A percentile compares a stretch with the other conserved stretches of the same genome.
Evolutionary conservation across 2,329 filamentous ascomycete species (phyloP).

Genomic region (Plectosphaerella cucumerina): DNA sequence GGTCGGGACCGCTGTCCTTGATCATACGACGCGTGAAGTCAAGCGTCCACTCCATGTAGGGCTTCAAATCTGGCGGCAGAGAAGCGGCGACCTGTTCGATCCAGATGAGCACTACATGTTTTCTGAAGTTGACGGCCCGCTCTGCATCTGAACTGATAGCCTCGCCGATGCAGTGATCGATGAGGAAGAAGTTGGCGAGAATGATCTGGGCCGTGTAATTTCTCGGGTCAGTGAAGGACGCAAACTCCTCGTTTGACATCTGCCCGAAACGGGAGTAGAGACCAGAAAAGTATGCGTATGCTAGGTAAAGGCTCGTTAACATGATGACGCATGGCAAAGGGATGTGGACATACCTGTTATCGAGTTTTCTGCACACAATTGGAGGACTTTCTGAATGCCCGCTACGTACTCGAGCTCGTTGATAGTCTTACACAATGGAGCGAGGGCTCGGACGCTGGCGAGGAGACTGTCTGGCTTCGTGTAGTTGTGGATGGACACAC

Average conservation of each 20-base stretch:
- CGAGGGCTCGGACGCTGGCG: slow-evolving; percentile 5
- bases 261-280: slow-evolving; percentile 23
- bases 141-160: slow-evolving; percentile 3
- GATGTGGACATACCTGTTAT: slow-evolving; percentile 20
- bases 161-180: slow-evolving; percentile 20
- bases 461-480: not conserved
- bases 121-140: slow-evolving; percentile 15
- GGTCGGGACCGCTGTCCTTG: not conserved
- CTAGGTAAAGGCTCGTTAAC: slow-evolving; percentile 6
- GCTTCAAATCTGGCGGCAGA: slow-evolving; percentile 22
- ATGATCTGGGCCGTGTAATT: slow-evolving; percentile 28
- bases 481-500: not conserved
- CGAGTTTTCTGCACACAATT: slow-evolving; percentile 17
- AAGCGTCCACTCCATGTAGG: slow-evolving; percentile 28
- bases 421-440: slow-evolving; percentile 22
- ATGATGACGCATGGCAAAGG: not conserved
- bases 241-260: slow-evolving; percentile 24
- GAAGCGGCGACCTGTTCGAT: slow-evolving; percentile 26
- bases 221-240: slow-evolving; percentile 21
- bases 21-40: slow-evolving; percentile 16
- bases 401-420: slow-evolving; percentile 25
- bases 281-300: slow-evolving; percentile 16
- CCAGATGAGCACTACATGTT: slow-evolving; percentile 31
- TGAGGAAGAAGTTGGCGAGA: slow-evolving; percentile 30
- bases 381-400: slow-evolving; percentile 23